Conservation (phyloP, 2,329 filamentous ascomycete species). For the Orbilia javanica region DNA sequence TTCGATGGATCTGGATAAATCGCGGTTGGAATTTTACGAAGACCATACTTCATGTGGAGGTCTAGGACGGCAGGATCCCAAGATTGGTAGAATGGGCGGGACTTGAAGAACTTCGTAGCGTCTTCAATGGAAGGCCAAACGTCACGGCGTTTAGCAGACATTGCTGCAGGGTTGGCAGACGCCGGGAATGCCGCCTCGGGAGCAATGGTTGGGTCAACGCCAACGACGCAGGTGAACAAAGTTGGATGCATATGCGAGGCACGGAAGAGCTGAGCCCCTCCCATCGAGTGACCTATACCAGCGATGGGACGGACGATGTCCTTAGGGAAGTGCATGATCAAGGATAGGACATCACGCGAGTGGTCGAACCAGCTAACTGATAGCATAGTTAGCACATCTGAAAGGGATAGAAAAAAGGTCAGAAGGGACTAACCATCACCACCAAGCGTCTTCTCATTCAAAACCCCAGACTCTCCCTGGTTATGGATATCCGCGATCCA, state of each 20-base stretch:
- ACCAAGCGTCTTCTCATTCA: slow-evolving; percentile 82
- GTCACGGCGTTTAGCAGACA: slow-evolving; percentile 81
- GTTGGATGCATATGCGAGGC: slow-evolving; percentile 80
- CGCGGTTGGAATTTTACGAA: slow-evolving; percentile 78
- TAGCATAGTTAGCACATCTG: slow-evolving; percentile 4
- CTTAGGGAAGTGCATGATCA: slow-evolving; percentile 84
- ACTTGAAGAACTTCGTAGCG: slow-evolving; percentile 76
- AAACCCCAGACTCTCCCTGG: slow-evolving; percentile 81
- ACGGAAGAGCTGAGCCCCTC: slow-evolving; percentile 71
- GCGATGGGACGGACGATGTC: slow-evolving; percentile 85
- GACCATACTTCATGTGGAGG: slow-evolving; percentile 77
- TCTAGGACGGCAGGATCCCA: slow-evolving; percentile 88
- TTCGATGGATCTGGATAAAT: slow-evolving; percentile 68
- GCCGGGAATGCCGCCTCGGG: slow-evolving; percentile 65
- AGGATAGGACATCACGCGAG: slow-evolving; percentile 82
- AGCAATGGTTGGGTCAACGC: slow-evolving; percentile 85
- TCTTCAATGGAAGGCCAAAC: slow-evolving; percentile 81
- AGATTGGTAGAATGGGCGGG: slow-evolving; percentile 79
- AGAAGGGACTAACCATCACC: slow-evolving; percentile 78
- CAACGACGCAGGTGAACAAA: slow-evolving; percentile 78
- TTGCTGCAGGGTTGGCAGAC: slow-evolving; percentile 67
- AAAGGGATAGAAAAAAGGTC: not conserved
- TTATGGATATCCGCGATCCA: slow-evolving; percentile 92
- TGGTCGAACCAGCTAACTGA: slow-evolving; percentile 87
- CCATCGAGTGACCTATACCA: slow-evolving; percentile 90